Conservation (phyloP, 495 filamentous ascomycete genomes). For the Pyrenula aspistea region DNA sequence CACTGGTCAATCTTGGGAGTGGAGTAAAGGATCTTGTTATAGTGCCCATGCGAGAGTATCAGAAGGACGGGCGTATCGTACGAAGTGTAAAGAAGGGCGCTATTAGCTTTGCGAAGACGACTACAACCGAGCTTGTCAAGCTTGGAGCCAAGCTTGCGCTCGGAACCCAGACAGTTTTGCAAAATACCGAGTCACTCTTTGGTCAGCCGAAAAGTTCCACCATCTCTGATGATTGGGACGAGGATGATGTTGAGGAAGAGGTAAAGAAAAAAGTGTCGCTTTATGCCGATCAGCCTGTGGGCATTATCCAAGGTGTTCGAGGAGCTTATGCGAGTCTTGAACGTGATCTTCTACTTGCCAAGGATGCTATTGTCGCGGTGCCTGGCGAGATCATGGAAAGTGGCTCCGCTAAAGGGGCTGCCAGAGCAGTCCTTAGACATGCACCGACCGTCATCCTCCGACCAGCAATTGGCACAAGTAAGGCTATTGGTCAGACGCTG, state of each 20-base stretch:
- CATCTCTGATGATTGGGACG: conserved; percentile 21
- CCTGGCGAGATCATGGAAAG: conserved; percentile 85
- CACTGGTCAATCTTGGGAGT: conserved; percentile 77
- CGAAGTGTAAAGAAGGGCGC: conserved; percentile 87
- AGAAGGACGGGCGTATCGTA: conserved; percentile 85
- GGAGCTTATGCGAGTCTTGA: conserved; percentile 73
- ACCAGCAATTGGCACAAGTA: conserved; percentile 80
- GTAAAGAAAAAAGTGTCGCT: conserved; percentile 66
- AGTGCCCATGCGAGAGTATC: conserved; percentile 83
- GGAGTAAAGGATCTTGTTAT: conserved; percentile 78
- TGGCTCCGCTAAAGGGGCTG: conserved; percentile 68
- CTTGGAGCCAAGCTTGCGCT: conserved; percentile 91
- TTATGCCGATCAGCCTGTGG: conserved; percentile 88
- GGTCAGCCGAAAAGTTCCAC: conserved; percentile 24
- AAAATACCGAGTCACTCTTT: conserved; percentile 75
- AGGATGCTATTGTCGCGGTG: conserved; percentile 90
- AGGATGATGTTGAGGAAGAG: conserved; percentile 53
- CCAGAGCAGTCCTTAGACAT: conserved; percentile 63
- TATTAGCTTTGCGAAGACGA: conserved; percentile 78
- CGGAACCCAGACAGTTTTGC: conserved; percentile 82
- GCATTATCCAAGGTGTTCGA: conserved; percentile 72
- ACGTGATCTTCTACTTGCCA: conserved; percentile 69
- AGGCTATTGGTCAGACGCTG: conserved; percentile 79
- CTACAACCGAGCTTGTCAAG: conserved; percentile 79
- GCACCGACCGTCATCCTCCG: conserved; percentile 85